phyloP scores from a whole-genome alignment of 2,329 filamentous ascomycete genomes.

The Colletotrichum incanum region DNA sequence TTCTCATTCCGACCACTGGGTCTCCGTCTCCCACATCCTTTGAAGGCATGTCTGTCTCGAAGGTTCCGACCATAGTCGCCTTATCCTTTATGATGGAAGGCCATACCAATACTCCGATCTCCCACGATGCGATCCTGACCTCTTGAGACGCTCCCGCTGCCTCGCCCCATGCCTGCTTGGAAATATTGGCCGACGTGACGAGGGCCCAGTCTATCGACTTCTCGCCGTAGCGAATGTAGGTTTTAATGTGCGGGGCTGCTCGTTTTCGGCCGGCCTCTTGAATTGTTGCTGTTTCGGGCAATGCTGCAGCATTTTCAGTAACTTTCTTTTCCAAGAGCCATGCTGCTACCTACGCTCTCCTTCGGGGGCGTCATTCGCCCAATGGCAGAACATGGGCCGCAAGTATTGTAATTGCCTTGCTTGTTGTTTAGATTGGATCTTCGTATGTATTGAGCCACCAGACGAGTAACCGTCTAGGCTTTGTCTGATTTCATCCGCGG shows the following conservation, averaged over 20 bases:
- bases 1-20: slow-evolving; percentile 76
- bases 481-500: slow-evolving; percentile 81
- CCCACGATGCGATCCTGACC: slow-evolving; percentile 84
- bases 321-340: too few relatives aligned
- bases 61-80: slow-evolving; percentile 78
- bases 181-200: slow-evolving; percentile 91
- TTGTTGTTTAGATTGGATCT: slow-evolving; percentile 79
- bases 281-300: slow-evolving; percentile 45
- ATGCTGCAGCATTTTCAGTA: slow-evolving; percentile 46
- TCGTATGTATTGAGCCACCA: slow-evolving; percentile 87
- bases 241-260: slow-evolving; percentile 92
- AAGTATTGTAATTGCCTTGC: slow-evolving; percentile 82
- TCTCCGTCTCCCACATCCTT: slow-evolving; percentile 45
- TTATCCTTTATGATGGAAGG: slow-evolving; percentile 70
- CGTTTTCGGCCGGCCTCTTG: slow-evolving; percentile 73
- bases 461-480: slow-evolving; percentile 85
- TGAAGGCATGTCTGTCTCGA: slow-evolving; percentile 71
- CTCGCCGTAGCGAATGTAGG: slow-evolving; percentile 80
- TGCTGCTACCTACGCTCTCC: slow-evolving; percentile 51
- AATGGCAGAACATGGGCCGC: slow-evolving; percentile 80
- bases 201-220: slow-evolving; percentile 85
- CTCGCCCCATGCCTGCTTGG: slow-evolving; percentile 90
- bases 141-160: slow-evolving; percentile 69
- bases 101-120: slow-evolving; percentile 89
- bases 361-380: slow-evolving; percentile 73